Base-by-base conservation (phyloP, 108 stramenopile genomes). In the Schizochytrium sp. region DNA sequence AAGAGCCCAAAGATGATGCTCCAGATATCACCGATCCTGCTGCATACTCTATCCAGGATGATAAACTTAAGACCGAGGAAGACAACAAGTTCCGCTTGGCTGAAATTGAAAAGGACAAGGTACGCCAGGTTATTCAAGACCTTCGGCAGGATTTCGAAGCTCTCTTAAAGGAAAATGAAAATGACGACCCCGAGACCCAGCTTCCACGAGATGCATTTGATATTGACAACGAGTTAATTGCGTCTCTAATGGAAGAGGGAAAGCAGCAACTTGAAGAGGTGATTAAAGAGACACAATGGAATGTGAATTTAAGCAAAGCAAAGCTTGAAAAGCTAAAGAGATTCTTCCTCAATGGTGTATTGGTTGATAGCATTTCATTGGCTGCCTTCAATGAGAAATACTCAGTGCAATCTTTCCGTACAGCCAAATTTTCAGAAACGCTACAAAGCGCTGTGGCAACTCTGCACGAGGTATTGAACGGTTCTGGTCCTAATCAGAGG, bases 11-110 rank as follows among this genome's bases (percentile, higher is more conserved):
- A 40, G 12, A 7, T 17, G 87, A 58, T 55, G 64, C 12, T 12
- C 28, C 56, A n/a, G 91, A 91, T 47, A 91, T 91, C 61, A 50
- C 61, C 12, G 90, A 90, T 57, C 57, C 89, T 56, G 89, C 50
- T 3, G 94, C 92, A 28, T 95, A 94, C 89, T 91, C 89, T 12
- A 92, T 95, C 56, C 92, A 95, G 88, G 93, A 94, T 49, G 92
- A 89, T 56, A 90, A 92, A 46, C 92, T 94, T n/a, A 91, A 91
- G 61, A 93, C 88, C 19, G 94, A 94, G 60, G 91, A 92, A 44
- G 94, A 95, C 88, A 61, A 59, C 19, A 90, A 89, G 56, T 50
- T 46, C 57, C 58, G 49, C 10, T 91, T 90, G 13, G 94, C 94
- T 7, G 94, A 95, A 87, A 59, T 42, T n/a, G 92, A 92, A 72